phyloP scores from a whole-genome alignment of 495 filamentous ascomycete genomes.

The Xylaria acuta region DNA sequence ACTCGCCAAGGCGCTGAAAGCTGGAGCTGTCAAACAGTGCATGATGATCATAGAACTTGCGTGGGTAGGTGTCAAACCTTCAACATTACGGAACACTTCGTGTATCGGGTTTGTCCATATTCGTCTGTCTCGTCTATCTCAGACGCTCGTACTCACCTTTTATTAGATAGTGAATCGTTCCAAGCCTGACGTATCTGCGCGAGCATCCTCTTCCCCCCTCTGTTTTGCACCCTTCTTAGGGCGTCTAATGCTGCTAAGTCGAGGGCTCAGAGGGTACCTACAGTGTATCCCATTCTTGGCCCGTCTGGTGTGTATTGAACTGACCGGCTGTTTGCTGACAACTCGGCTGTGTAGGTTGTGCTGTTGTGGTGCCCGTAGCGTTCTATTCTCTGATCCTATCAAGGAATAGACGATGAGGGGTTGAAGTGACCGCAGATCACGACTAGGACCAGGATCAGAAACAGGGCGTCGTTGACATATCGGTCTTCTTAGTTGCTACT shows the following conservation, averaged over 20 bases:
- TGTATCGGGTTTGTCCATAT: conserved; percentile 22
- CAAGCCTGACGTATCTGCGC: conserved; percentile 5
- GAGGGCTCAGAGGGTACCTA: conserved; percentile 3
- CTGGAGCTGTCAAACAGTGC: conserved; percentile 13
- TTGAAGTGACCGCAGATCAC: not conserved
- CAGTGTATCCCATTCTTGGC: not conserved
- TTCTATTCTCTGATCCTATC: not conserved
- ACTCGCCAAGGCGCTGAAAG: conserved; percentile 1
- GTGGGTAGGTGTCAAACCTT: conserved; percentile 11
- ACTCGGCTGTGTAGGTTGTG: not conserved
- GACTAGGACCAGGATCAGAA: not conserved
- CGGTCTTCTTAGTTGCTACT: not conserved
- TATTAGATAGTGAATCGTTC: not conserved
- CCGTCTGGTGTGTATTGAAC: not conserved
- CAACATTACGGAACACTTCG: conserved; percentile 24
- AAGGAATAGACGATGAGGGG: not conserved
- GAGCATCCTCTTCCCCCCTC: not conserved
- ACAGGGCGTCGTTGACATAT: not conserved
- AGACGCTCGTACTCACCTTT: conserved; percentile 9
- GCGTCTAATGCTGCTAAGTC: conserved; percentile 7
- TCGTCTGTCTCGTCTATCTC: conserved; percentile 11
- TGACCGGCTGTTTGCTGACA: not conserved
- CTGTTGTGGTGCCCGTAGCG: not conserved
- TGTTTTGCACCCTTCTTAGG: conserved; percentile 12
- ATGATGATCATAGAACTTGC: conserved; percentile 10